phyloP scores from a whole-genome alignment of 192 early-diverging fungal species.

The Backusella tuberculispora region DNA sequence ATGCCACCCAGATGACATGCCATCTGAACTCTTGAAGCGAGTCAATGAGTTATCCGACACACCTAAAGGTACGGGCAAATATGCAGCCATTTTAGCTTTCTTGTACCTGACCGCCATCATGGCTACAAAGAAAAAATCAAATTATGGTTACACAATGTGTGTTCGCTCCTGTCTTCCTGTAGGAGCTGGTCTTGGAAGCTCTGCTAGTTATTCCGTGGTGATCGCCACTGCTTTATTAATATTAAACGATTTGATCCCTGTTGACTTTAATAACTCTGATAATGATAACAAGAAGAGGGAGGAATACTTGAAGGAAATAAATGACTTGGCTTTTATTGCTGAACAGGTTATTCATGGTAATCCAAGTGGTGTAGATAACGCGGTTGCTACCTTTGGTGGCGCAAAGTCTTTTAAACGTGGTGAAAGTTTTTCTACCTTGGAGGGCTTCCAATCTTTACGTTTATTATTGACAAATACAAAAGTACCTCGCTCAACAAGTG shows the following conservation, averaged over 20 bases:
- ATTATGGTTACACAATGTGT: constrained; percentile 59
- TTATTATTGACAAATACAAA: constrained; percentile 90
- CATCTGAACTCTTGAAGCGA: constrained; percentile 31
- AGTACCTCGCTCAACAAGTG: constrained; percentile 88
- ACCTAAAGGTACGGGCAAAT: constrained; percentile 37
- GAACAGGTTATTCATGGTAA: constrained; percentile 97
- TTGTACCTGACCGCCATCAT: constrained; percentile 57
- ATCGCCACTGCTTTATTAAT: constrained; percentile 78
- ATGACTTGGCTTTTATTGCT: constrained; percentile 88
- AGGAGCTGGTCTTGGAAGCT: constrained; percentile 93
- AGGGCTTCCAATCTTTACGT: constrained; percentile 61
- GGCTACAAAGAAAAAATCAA: background rate
- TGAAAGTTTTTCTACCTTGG: constrained; percentile 49
- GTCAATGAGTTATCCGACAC: constrained; percentile 41
- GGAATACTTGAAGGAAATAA: constrained; percentile 60
- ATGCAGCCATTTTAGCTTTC: constrained; percentile 66
- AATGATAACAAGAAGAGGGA: constrained; percentile 3
- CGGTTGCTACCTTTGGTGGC: constrained; percentile 87
- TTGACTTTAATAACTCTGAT: background rate
- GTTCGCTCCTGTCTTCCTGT: constrained; percentile 83
- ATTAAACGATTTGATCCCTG: constrained; percentile 48
- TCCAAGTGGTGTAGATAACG: constrained; percentile 95
- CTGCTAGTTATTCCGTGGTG: constrained; percentile 88
- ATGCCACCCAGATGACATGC: constrained; percentile 46
- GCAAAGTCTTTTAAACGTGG: constrained; percentile 75